These are phyloP conservation scores for Aristolochia fimbriata DNA, from an alignment of 164 flowering plant genomes.

Conservation along the genomic window DNA sequence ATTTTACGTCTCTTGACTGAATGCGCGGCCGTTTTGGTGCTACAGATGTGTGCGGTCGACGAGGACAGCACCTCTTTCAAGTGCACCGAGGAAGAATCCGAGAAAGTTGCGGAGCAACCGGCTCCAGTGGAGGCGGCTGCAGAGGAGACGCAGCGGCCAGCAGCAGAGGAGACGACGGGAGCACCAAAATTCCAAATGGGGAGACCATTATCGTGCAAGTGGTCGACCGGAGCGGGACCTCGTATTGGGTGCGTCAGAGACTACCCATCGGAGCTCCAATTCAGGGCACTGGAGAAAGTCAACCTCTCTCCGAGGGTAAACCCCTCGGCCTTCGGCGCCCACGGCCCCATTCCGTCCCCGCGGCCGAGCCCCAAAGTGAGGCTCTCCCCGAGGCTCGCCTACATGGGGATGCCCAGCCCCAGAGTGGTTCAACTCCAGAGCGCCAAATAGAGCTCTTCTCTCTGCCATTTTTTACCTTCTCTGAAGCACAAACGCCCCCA, in stretches of 20 bases:
- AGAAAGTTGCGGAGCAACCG: not conserved
- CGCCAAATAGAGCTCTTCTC: too few relatives aligned
- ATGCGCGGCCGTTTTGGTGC: slow-evolving; percentile 8
- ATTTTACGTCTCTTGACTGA: not conserved
- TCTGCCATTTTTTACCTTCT: too few relatives aligned
- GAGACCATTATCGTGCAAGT: slow-evolving; percentile 56
- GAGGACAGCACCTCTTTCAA: slow-evolving; percentile 30
- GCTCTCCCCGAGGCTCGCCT: slow-evolving; percentile 68
- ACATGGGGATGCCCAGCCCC: slow-evolving; percentile 82
- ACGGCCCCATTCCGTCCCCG: slow-evolving; percentile 73
- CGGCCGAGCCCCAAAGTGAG: slow-evolving; percentile 63
- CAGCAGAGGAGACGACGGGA: slow-evolving; percentile 6
- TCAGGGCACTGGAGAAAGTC: slow-evolving; percentile 68
- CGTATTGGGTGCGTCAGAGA: slow-evolving; percentile 80
- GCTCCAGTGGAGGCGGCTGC: not conserved
- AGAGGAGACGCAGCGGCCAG: not conserved
- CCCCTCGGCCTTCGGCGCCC: slow-evolving; percentile 11
- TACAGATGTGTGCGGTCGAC: slow-evolving; percentile 57
- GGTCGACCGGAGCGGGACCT: slow-evolving; percentile 75
- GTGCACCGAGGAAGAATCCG: slow-evolving; percentile 1
- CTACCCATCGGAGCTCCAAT: slow-evolving; percentile 63
- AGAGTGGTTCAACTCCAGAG: slow-evolving; percentile 12
- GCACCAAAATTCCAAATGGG: slow-evolving; percentile 25
- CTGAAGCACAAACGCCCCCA: too few relatives aligned
- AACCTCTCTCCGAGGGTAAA: slow-evolving; percentile 50